Percentiles rank a stretch among this genome's conserved stretches.
Conservation (phyloP, 495 filamentous ascomycete genomes). For the Penicillium mononematosum region DNA sequence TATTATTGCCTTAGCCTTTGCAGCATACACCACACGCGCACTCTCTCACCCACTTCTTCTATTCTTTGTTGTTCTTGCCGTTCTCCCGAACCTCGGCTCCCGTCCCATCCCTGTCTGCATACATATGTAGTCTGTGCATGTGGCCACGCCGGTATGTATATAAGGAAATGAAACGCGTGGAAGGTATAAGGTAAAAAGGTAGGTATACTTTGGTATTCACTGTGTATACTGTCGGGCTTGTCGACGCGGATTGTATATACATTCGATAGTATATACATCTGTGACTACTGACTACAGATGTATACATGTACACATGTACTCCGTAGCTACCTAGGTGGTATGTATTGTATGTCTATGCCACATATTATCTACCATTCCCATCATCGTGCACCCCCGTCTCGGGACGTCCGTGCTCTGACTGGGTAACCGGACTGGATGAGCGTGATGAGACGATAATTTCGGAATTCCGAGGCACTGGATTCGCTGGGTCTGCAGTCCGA, state of each 20-base stretch:
- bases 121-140: background rate
- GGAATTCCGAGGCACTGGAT: slow-evolving; percentile 21
- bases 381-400: background rate
- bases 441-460: slow-evolving; percentile 15
- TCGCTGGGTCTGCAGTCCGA: slow-evolving; percentile 15
- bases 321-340: too few species aligned
- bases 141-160: background rate
- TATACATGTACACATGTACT: background rate
- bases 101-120: background rate
- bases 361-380: background rate
- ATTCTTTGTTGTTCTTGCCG: background rate
- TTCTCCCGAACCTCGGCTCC: background rate
- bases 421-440: slow-evolving; percentile 10
- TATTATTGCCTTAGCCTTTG: background rate
- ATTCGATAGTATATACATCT: background rate
- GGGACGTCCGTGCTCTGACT: slow-evolving; percentile 7
- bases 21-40: background rate
- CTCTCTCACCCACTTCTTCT: background rate
- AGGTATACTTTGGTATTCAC: background rate
- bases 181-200: background rate
- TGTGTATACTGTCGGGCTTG: background rate
- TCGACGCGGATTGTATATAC: background rate
- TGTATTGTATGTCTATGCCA: background rate
- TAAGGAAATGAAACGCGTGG: background rate
- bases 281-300: background rate